These are phyloP conservation scores for Buddleja alternifolia DNA, from an alignment of 257 asterid genomes.

Conservation along the genomic window DNA sequence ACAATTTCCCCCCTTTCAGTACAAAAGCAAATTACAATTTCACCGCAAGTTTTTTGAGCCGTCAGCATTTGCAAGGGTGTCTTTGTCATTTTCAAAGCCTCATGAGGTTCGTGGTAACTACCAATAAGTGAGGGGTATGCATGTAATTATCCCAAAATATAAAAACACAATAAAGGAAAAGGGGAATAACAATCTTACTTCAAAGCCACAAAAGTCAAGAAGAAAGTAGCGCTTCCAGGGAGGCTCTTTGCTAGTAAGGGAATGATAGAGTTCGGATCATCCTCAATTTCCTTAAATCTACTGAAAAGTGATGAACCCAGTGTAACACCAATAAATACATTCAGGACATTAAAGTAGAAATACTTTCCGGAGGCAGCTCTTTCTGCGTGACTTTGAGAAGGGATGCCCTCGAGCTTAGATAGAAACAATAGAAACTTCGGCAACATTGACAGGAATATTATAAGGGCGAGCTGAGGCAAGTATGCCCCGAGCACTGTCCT, in stretches of 20 bases:
- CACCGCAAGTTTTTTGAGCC: too few species aligned
- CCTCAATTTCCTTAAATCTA: conserved; percentile 52
- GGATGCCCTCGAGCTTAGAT: conserved; percentile 88
- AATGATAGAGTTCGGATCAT: conserved; percentile 44
- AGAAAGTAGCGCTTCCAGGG: conserved; percentile 95
- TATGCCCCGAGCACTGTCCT: conserved; percentile 81
- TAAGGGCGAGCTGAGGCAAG: conserved; percentile 91
- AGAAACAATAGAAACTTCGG: conserved; percentile 74
- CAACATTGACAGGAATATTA: conserved; percentile 77
- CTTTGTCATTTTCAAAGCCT: too few species aligned
- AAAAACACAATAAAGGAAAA: background rate
- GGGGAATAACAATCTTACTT: conserved; percentile 53
- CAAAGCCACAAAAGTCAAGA: conserved; percentile 90
- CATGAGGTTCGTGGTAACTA: too few species aligned
- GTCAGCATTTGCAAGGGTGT: too few species aligned
- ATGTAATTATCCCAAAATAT: too few species aligned
- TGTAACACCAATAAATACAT: conserved; percentile 92
- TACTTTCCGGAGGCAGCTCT: conserved; percentile 96
- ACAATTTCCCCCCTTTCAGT: too few species aligned
- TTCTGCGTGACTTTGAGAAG: conserved; percentile 67
- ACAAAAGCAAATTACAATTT: too few species aligned
- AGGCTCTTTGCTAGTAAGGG: conserved; percentile 73
- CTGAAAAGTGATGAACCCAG: conserved; percentile 67
- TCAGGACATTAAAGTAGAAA: conserved; percentile 76
- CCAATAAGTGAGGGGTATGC: too few species aligned